Evolutionary conservation across 2,329 filamentous ascomycete species (phyloP), one percentile per base, ranked within the genome.

Genomic region (Fusarium napiforme): DNA sequence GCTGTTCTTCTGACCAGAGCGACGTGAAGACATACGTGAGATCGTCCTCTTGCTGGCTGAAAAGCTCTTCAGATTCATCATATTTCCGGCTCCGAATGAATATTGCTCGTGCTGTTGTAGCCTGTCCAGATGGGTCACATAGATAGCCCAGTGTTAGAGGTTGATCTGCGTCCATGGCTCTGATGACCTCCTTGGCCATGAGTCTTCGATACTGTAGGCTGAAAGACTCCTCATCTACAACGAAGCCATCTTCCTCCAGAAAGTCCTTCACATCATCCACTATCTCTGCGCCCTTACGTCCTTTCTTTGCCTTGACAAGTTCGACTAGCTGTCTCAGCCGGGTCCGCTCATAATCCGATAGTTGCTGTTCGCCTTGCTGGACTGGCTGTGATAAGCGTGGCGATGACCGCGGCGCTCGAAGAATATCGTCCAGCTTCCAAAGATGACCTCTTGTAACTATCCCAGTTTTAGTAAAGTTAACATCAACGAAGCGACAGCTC

Each of bases 401-500:
- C 0, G 56, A 61, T 14, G 77, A 75, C 9, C 43, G 50, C 4
- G 69, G 58, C 6, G 75, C 71, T 23, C 70, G 53, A 14, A 80
- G 49, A 19, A 55, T 55, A 9, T 59, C 64, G 4, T 64, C 71
- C 4, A 80, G 45, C 52, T 75, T 75, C 78, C 78, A 80, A 9
- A 79, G 21, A 53, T 80, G 76, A 0, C 78, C 78, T 23, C 47
- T 66, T 12, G 78, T 75, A 21, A 30, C 45, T 8, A 79, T 71
- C 2, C 78, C 78, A 6, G 28, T 21, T 4, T 36, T 34, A 0
- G 61, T 76, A 14, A 78, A 61, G 2, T 64, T 9, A 6, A 77
- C 76, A 5, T 75, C 14, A 3, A 60, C 60, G n/a, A 78, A 74
- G 4, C 78, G 74, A 34, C 77, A 79, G 9, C 78, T 52, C 32